Evolutionary conservation across 2,329 filamentous ascomycete genomes (phyloP).

Genomic region (Diaporthe citriasiana): DNA sequence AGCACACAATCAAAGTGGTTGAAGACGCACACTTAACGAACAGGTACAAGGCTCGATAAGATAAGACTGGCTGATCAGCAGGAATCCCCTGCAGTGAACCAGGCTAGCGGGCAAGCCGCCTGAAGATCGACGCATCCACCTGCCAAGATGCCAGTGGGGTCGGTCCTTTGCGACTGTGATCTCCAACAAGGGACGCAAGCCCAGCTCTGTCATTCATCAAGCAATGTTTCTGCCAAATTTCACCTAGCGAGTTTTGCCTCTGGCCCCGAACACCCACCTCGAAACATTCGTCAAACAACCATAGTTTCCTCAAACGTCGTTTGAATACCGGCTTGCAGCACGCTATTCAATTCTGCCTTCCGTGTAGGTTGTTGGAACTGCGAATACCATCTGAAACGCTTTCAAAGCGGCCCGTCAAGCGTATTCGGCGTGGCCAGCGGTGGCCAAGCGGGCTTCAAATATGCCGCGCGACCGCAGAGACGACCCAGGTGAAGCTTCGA

Average conservation of each 20-base stretch:
- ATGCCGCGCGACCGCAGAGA: slow-evolving; percentile 20
- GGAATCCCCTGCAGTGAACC: not conserved
- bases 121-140: slow-evolving; percentile 2
- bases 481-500: not conserved
- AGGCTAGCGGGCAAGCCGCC: not conserved
- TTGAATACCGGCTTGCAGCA: not conserved
- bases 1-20: not conserved
- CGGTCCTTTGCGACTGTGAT: not conserved
- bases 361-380: not conserved
- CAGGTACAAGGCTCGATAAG: not conserved
- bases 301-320: not conserved
- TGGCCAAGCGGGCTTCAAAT: not conserved
- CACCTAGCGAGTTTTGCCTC: not conserved
- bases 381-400: not conserved
- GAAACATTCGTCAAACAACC: slow-evolving; percentile 38
- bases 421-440: not conserved
- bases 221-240: not conserved
- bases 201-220: not conserved
- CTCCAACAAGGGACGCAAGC: slow-evolving; percentile 1
- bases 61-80: not conserved
- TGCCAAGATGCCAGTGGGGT: not conserved
- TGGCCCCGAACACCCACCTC: not conserved
- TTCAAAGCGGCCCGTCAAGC: not conserved
- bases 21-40: not conserved
- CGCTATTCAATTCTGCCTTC: not conserved